Base-by-base conservation (phyloP, 2,329 filamentous ascomycete species). In the Elsinoe arachidis region DNA sequence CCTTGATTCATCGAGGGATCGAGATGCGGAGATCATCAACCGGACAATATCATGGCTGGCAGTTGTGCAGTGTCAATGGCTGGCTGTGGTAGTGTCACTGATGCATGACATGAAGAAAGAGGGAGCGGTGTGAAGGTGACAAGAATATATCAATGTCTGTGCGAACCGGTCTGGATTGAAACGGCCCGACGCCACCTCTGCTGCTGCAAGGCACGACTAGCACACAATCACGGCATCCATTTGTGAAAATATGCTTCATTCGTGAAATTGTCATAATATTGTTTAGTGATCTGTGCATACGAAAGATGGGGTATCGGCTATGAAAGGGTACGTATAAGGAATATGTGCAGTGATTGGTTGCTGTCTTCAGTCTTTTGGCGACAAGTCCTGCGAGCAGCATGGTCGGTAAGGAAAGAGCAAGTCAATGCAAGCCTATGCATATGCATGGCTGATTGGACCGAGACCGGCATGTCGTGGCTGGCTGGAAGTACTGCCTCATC, bases 101-200 rank as follows among this genome's bases (percentile, higher is more conserved):
- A 46, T 2, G 15, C 6, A 21, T 3, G 35, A 21, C 26, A 51
- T 17, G 26, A 21, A 37, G 33, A 21, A 17, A 30, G 30, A 51
- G 19, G 9, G 26, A 53, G 46, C 34, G 49, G 33, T 39, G 49
- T 21, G 39, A 34, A 23, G n/a, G 19, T 39, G 33, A 53, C 49
- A 21, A 14, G 34, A 34, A 39, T 39, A 19, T 38, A 26, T 21
- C 5, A 39, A 39, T 19, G 49, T 39, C 49, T 17, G 34, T 53
- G 34, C 34, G 12, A 51, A 51, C 11, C 26, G 46, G 26, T 34
- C 49, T 38, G 17, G 49, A 53, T 39, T 38, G 15, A 34, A 53
- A 53, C 49, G 49, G 49, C 9, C 49, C 49, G 49, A 37, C 49
- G 34, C 49, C 49, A 26, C 26, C 19, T n/a, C n/a, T n/a, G n/a